Conservation (phyloP, 768 basidiomycete species). For the Lentinula edodes region DNA sequence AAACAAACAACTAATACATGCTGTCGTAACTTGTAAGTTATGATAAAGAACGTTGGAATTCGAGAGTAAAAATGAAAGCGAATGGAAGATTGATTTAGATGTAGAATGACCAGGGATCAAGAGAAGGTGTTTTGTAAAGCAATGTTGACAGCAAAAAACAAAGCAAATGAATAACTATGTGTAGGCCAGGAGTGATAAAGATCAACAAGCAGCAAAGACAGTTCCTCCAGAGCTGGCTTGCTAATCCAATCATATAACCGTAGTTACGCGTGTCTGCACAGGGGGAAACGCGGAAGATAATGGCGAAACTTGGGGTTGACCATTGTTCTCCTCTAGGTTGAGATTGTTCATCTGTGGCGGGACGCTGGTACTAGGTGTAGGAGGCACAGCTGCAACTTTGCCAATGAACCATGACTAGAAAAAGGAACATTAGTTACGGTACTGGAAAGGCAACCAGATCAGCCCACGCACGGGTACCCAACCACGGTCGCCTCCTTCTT, state of each 20-base stretch:
- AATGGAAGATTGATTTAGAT: background rate
- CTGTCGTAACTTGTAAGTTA: background rate
- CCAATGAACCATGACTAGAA: slow-evolving; percentile 90
- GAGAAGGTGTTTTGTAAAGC: background rate
- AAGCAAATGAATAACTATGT: background rate
- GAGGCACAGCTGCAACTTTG: slow-evolving; percentile 54
- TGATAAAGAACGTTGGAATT: background rate
- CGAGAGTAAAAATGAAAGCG: background rate
- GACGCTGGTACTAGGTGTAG: slow-evolving; percentile 38
- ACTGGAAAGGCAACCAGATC: background rate
- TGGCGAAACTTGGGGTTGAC: slow-evolving; percentile 59
- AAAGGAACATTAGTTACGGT: background rate
- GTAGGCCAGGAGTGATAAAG: background rate
- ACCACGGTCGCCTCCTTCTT: slow-evolving; percentile 88
- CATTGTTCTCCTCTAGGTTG: slow-evolving; percentile 30
- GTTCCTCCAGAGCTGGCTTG: background rate
- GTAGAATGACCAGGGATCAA: background rate
- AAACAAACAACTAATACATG: background rate
- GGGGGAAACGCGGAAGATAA: slow-evolving; percentile 82
- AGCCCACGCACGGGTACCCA: slow-evolving; percentile 74
- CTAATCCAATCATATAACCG: slow-evolving; percentile 14
- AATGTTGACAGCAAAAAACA: background rate
- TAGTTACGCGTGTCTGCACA: slow-evolving; percentile 29
- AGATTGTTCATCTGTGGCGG: slow-evolving; percentile 21
- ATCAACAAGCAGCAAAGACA: background rate